Conservation (phyloP, 2,329 filamentous ascomycete species). For the Xylariaceae sp. region DNA sequence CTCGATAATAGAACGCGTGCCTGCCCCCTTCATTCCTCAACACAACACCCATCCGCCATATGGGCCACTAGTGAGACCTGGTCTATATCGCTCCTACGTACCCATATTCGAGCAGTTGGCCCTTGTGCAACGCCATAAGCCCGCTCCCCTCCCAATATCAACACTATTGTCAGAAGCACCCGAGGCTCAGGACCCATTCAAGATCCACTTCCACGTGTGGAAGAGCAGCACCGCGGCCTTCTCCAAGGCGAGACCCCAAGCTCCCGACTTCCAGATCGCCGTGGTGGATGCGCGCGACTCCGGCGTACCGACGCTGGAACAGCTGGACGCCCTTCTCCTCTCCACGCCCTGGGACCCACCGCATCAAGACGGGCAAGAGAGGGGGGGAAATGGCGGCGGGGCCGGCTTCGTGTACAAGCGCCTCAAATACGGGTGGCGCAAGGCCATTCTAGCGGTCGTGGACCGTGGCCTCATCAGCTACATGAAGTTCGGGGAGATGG, state of each 20-base stretch:
- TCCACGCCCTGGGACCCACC: slow-evolving; percentile 67
- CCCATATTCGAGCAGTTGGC: slow-evolving; percentile 73
- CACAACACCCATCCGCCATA: slow-evolving; percentile 29
- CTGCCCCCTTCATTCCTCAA: slow-evolving; percentile 14
- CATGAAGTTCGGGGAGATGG: slow-evolving; percentile 71
- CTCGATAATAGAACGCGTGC: slow-evolving; percentile 35
- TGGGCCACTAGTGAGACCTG: slow-evolving; percentile 57
- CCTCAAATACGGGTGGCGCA: slow-evolving; percentile 77
- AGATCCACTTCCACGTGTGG: slow-evolving; percentile 76
- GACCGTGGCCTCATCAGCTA: slow-evolving; percentile 90
- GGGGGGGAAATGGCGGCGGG: slow-evolving; percentile 41
- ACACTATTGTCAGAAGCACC: no score
- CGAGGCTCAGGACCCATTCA: slow-evolving; percentile 51
- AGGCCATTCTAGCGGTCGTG: slow-evolving; percentile 80
- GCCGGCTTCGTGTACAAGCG: slow-evolving; percentile 59
- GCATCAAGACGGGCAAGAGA: slow-evolving; percentile 35
- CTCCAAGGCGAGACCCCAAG: slow-evolving; percentile 71
- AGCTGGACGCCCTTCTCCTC: slow-evolving; percentile 67
- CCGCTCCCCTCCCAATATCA: slow-evolving; percentile 28
- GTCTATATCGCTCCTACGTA: slow-evolving; percentile 60
- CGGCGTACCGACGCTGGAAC: slow-evolving; percentile 63
- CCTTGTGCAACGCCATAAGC: slow-evolving; percentile 67
- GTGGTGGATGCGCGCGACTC: slow-evolving; percentile 73
- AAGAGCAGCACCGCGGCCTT: slow-evolving; percentile 65
- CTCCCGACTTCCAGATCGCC: slow-evolving; percentile 78